Percentiles rank a stretch among this genome's conserved stretches.
Evolutionary conservation across 225 moss, liverwort and hornwort genomes (phyloP).

Genomic region (Polytrichum commune): DNA sequence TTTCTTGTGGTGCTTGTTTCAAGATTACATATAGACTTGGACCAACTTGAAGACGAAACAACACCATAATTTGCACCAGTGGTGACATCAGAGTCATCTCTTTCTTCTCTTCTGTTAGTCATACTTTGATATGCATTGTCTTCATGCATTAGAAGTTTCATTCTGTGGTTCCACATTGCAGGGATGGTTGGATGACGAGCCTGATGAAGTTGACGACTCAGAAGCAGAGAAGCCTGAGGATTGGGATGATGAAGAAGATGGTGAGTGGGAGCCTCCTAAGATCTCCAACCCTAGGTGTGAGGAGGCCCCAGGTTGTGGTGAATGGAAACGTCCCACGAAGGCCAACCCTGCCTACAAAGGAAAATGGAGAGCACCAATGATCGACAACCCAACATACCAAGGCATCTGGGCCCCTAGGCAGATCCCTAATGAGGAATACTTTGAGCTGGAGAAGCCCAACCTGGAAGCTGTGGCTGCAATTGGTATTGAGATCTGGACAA

Average conservation of each 20-base stretch:
- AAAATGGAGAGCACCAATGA: conserved; percentile 52
- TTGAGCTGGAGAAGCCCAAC: conserved; percentile 56
- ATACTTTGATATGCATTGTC: too few relatives aligned
- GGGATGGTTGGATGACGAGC: conserved; percentile 73
- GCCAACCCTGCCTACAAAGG: conserved; percentile 60
- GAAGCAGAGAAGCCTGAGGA: conserved; percentile 65
- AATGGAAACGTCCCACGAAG: conserved; percentile 58
- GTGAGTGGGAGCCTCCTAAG: conserved; percentile 70
- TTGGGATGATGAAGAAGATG: conserved; percentile 73
- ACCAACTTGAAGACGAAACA: too few relatives aligned
- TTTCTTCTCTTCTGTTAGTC: too few relatives aligned
- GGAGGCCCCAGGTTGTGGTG: conserved; percentile 63
- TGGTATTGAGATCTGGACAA: conserved; percentile 73
- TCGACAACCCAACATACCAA: conserved; percentile 56
- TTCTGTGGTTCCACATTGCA: conserved; percentile 3
- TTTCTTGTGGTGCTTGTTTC: too few relatives aligned
- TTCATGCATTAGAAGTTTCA: too few relatives aligned
- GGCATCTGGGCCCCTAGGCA: conserved; percentile 59
- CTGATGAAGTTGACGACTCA: conserved; percentile 59
- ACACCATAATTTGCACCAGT: too few relatives aligned
- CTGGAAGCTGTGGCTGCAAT: conserved; percentile 58
- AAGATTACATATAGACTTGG: too few relatives aligned
- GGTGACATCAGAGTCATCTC: too few relatives aligned
- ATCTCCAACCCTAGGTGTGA: conserved; percentile 59
- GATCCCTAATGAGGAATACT: conserved; percentile 55